Base-by-base conservation (phyloP, 345 rosid genomes). In the Citrus unshiu region DNA sequence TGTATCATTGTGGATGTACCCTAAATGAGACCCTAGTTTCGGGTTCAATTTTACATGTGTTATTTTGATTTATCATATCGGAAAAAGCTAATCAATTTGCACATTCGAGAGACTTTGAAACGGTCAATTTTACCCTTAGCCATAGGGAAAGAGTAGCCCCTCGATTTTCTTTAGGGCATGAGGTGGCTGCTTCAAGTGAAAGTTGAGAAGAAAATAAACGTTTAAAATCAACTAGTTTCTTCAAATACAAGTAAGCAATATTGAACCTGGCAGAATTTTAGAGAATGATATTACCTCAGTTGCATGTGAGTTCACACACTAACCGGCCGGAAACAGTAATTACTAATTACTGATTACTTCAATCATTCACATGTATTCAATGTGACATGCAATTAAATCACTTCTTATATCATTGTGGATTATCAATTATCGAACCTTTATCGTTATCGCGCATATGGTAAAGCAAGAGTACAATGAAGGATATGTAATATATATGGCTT, bases 241-340 rank as follows among this genome's bases (percentile, higher is more conserved):
- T 78, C 73, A 65, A 71, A 13, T n/a, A 70, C 43, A 79, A 71
- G 85, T 59, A 61, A 75, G 61, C 58, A 54, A 54, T 4, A 72
- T 57, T 73, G 40, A 83, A 18, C 25, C 49, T 4, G 74, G 74
- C 80, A 71, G 65, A 79, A 79, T 70, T 75, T 61, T 61, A 66
- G 85, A 67, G 66, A 49, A 79, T 79, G 80, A 66, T 59, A 72
- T 68, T 78, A 72, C 57, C 70, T 40, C 77, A 35, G 66, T 46
- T 69, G 73, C 57, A 43, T 69, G 34, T 5, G 58, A 69, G 58
- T 70, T 7, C 34, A 39, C 54, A 39, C 77, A 73, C 40, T 58
- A 74, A 43, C 58, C 29, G 57, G 22, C 58, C 59, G 68, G 22
- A 40, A 61, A 40, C 70, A 29, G 60, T 63, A 14, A 18, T 54